Evolutionary conservation across 768 basidiomycete species (phyloP).

Genomic region (Mycena maculata): DNA sequence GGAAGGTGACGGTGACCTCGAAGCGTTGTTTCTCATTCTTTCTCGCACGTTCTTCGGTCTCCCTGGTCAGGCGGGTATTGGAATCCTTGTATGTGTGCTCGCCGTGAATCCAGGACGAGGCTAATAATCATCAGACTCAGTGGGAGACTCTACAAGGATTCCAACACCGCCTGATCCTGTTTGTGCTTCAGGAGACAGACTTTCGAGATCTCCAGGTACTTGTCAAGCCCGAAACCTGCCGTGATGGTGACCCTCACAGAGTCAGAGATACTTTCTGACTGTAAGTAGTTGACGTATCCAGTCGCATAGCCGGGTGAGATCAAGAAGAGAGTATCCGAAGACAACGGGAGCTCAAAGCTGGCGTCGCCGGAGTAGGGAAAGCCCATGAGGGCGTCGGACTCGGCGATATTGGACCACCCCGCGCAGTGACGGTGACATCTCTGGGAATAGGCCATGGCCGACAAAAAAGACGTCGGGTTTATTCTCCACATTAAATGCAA

Average conservation of each 20-base stretch:
- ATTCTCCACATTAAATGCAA: too few species aligned
- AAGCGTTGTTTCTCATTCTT: conserved; percentile 22
- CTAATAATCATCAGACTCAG: neutral
- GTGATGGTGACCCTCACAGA: conserved; percentile 40
- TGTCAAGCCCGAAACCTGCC: conserved; percentile 37
- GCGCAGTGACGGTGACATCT: conserved; percentile 15
- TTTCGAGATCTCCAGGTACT: conserved; percentile 38
- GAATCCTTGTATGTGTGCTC: too few species aligned
- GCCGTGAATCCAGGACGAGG: too few species aligned
- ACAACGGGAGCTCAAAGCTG: conserved; percentile 40
- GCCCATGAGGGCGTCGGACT: neutral
- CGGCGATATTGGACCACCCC: conserved; percentile 2
- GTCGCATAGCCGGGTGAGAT: conserved; percentile 39
- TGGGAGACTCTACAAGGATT: conserved; percentile 46
- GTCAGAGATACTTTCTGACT: conserved; percentile 31
- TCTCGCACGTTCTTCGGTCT: neutral
- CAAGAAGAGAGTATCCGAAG: conserved; percentile 43
- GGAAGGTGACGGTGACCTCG: conserved; percentile 26
- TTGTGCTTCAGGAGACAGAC: conserved; percentile 39
- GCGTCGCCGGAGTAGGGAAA: conserved; percentile 18
- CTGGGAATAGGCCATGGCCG: conserved; percentile 13
- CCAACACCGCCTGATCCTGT: conserved; percentile 45
- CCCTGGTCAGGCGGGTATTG: too few species aligned
- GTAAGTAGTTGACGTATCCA: conserved; percentile 41
- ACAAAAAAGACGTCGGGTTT: neutral